Evolutionary conservation across 2,329 filamentous ascomycete genomes (phyloP).

Genomic region (Cytospora piceae): DNA sequence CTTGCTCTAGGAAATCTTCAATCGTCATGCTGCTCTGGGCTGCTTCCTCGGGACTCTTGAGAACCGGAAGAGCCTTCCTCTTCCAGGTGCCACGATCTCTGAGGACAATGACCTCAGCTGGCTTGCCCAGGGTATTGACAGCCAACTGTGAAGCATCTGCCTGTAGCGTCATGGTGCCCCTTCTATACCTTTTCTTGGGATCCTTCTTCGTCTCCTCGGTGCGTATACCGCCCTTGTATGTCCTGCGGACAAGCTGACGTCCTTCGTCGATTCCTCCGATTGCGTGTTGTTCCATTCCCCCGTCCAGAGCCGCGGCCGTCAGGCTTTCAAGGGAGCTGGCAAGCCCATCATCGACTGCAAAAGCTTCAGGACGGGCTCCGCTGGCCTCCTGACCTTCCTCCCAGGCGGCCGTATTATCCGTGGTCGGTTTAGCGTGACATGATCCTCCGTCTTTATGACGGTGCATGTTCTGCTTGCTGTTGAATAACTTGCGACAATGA

Average conservation of each 20-base stretch:
- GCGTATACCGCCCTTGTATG: neutral
- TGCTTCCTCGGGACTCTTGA: neutral
- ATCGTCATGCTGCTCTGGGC: slow-evolving; percentile 2
- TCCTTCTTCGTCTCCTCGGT: slow-evolving; percentile 9
- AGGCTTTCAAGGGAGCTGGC: neutral
- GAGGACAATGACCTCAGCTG: slow-evolving; percentile 53
- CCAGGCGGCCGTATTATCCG: neutral
- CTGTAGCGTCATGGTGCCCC: slow-evolving; percentile 24
- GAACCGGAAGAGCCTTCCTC: slow-evolving; percentile 10
- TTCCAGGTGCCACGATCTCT: slow-evolving; percentile 38
- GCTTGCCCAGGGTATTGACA: slow-evolving; percentile 43
- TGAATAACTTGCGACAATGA: slow-evolving; percentile 4
- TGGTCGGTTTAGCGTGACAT: neutral
- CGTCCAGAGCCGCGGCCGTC: neutral
- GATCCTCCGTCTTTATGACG: neutral
- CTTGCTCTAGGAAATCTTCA: slow-evolving; percentile 31
- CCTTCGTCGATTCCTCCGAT: neutral
- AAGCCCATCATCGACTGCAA: neutral
- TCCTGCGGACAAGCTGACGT: neutral
- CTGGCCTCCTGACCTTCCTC: neutral
- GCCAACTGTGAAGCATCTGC: slow-evolving; percentile 33
- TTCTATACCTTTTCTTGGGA: slow-evolving; percentile 29
- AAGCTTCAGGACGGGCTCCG: neutral
- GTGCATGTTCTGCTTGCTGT: neutral
- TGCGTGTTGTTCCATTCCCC: neutral